Conservation (phyloP, 2,329 filamentous ascomycete species). For the Fusarium nematophilum region DNA sequence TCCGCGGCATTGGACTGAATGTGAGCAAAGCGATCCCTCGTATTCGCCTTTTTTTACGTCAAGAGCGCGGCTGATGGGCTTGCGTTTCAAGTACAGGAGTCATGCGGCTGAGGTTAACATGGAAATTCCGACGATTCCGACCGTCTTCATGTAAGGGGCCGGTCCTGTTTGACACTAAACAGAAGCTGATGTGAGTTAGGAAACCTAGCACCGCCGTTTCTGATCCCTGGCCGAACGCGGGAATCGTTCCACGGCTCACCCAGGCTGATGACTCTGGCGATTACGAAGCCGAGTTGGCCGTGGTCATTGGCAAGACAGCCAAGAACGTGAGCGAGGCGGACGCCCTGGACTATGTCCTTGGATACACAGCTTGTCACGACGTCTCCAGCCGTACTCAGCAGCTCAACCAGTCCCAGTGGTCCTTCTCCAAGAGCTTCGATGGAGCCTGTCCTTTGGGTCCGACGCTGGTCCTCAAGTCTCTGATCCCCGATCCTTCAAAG, state of each 20-base stretch:
- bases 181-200: constrained; percentile 19
- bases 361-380: constrained; percentile 73
- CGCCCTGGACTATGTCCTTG: constrained; percentile 69
- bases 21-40: constrained; percentile 45
- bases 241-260: constrained; percentile 61
- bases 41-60: neutral
- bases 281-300: constrained; percentile 69
- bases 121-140: constrained; percentile 64
- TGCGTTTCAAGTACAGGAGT: constrained; percentile 46
- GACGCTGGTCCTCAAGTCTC: constrained; percentile 68
- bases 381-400: constrained; percentile 58
- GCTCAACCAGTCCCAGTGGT: constrained; percentile 44
- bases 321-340: constrained; percentile 67
- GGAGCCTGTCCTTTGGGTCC: constrained; percentile 67
- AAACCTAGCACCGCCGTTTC: constrained; percentile 66
- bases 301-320: constrained; percentile 63
- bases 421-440: constrained; percentile 69
- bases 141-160: constrained; percentile 62
- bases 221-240: constrained; percentile 64
- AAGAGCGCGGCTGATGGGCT: neutral
- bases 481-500: constrained; percentile 68
- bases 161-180: no score
- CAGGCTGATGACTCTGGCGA: constrained; percentile 65
- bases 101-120: constrained; percentile 62
- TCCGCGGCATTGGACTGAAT: constrained; percentile 70